A percentile compares a stretch with the other conserved stretches of the same genome.
Conservation (phyloP, 306 rosid species). For the Rubus idaeus region DNA sequence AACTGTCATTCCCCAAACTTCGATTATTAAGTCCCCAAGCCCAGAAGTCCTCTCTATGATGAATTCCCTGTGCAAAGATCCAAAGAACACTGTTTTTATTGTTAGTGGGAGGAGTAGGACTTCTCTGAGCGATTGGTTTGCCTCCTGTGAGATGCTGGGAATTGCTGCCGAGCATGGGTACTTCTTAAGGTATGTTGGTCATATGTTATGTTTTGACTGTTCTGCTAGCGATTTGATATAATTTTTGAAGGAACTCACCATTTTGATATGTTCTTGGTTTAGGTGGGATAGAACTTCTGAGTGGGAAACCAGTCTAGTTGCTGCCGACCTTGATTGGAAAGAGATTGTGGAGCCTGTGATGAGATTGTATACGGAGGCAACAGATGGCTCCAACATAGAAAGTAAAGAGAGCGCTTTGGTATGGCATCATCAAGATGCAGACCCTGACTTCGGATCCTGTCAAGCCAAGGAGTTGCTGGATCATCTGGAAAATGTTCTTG, state of each 20-base stretch:
- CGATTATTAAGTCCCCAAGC: constrained; percentile 63
- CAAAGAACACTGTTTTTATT: constrained; percentile 67
- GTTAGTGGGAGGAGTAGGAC: constrained; percentile 81
- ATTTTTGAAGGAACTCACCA: constrained; percentile 2
- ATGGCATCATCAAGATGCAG: constrained; percentile 93
- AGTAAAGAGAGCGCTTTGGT: constrained; percentile 76
- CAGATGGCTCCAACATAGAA: constrained; percentile 83
- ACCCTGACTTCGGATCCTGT: constrained; percentile 84
- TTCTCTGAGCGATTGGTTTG: constrained; percentile 69
- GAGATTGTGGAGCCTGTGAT: constrained; percentile 71
- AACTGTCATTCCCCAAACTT: constrained; percentile 70
- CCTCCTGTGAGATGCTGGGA: constrained; percentile 67
- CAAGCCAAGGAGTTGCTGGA: constrained; percentile 78
- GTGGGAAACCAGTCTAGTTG: constrained; percentile 68
- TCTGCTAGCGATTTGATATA: not conserved
- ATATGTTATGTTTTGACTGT: not conserved
- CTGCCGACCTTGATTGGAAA: constrained; percentile 76
- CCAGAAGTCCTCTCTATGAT: constrained; percentile 57
- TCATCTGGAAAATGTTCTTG: constrained; percentile 72
- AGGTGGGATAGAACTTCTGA: constrained; percentile 61
- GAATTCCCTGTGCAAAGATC: constrained; percentile 65
- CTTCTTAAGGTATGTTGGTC: constrained; percentile 64
- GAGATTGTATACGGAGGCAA: constrained; percentile 70
- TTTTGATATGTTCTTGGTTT: constrained; percentile 17
- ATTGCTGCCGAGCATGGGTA: constrained; percentile 92